A percentile compares a stretch with the other conserved stretches of the same genome.
phyloP scores from a whole-genome alignment of 2,329 filamentous ascomycete species.

The Fusarium torreyae region DNA sequence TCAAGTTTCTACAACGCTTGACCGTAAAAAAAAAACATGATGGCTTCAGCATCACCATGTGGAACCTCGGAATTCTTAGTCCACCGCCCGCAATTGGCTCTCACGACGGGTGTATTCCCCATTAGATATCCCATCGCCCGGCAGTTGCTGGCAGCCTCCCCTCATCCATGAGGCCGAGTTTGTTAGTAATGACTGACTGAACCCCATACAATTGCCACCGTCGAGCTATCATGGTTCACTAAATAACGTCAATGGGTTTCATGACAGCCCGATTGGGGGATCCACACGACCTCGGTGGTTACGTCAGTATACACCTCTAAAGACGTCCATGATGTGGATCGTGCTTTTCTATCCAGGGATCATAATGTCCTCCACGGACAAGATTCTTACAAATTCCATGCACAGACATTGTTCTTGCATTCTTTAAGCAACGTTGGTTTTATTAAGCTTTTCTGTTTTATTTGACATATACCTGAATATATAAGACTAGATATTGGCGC shows the following conservation, averaged over 20 bases:
- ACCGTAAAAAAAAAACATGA: constrained; percentile 15
- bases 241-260: constrained; percentile 21
- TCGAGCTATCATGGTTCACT: constrained; percentile 10
- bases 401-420: constrained; percentile 24
- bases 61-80: constrained; percentile 34
- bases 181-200: too few relatives aligned
- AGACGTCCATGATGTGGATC: not conserved
- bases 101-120: not conserved
- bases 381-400: constrained; percentile 40
- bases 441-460: not conserved
- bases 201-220: constrained; percentile 9
- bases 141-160: constrained; percentile 11
- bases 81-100: constrained; percentile 28
- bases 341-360: not conserved
- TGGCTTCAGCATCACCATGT: constrained; percentile 9
- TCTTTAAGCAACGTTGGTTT: constrained; percentile 10
- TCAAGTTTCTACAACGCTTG: not conserved
- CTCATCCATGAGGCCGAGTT: too few relatives aligned
- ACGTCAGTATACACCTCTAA: constrained; percentile 27
- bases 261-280: not conserved
- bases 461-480: not conserved
- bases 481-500: constrained; percentile 17
- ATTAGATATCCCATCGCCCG: constrained; percentile 6
- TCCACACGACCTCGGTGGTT: constrained; percentile 22
- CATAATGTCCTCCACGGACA: not conserved